Evolutionary conservation across 441 rosid genomes (phyloP), one percentile per base, ranked within the genome.

Genomic region (Metrosideros polymorpha): DNA sequence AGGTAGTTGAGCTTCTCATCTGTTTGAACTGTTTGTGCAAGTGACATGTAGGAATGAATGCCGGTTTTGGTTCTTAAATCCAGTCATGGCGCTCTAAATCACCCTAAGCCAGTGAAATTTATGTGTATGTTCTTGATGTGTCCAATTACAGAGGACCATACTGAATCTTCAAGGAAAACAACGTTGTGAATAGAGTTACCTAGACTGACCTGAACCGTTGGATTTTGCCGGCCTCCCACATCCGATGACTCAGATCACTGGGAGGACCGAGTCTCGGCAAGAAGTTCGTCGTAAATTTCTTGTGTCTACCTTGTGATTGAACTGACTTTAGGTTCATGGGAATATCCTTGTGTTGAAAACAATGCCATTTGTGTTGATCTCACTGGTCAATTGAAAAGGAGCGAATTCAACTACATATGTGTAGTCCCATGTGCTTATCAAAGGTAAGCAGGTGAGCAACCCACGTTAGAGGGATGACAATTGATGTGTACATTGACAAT

Each of bases 1-100:
- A 57, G 90, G 94, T 92, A 82, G 98, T 91, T 95, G 91, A 94
- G 89, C 96, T 87, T 90, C 89, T 77, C 53, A 19, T 85, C 71
- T 13, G 42, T 56, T 55, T 77, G 47, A 22, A 75, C 39, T 15
- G 35, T 52, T 42, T 43, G 17, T 45, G 43, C 53, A 39, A 39
- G 82, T 39, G 49, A 75, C 49, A 10, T 22, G 82, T 39, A 24
- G 18, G 82, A 75, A 75, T 42, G 49, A 39, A 24, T 42, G 82
- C 82, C 29, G 9, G 49, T 39, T 75, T 75, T 39, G 29, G 47
- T 75, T 42, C 82, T 43, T 12, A 75, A 75, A 75, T 42, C 82
- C 82, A 75, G 82, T 27, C 18, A 39, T 7, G 82, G 82, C 82
- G 12, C 82, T 75, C 49, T 39, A 9, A 39, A 75, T 75, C 82